Evolutionary conservation across 257 asterid species (phyloP).

Genomic region (Solanum sitiens): DNA sequence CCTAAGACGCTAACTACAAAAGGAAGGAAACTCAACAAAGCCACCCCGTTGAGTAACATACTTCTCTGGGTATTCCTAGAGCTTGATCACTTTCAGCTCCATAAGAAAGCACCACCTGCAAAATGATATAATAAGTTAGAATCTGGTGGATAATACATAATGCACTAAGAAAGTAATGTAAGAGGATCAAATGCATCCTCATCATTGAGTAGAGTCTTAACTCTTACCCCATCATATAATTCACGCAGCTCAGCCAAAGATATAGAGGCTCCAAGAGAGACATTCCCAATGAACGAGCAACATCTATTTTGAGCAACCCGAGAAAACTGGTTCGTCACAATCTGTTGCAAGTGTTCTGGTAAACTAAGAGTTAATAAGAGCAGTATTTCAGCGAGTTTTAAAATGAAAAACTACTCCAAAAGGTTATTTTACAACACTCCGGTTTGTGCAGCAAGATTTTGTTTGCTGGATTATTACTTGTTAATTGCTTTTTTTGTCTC

Average conservation of each 20-base stretch:
- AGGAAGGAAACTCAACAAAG: not conserved
- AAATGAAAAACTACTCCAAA: not conserved
- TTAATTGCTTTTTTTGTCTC: not conserved
- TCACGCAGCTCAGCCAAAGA: conserved; percentile 71
- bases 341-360: conserved; percentile 42
- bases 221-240: conserved; percentile 70
- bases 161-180: not conserved
- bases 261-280: conserved; percentile 64
- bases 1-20: not conserved
- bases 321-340: conserved; percentile 79
- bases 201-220: conserved; percentile 25
- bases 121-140: not conserved
- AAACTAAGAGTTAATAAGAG: conserved; percentile 24
- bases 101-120: conserved; percentile 86
- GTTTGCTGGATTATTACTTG: not conserved
- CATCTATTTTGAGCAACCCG: conserved; percentile 63
- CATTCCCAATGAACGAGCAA: conserved; percentile 84
- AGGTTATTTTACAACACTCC: not conserved
- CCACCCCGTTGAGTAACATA: conserved; percentile 10
- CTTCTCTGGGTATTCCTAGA: conserved; percentile 87
- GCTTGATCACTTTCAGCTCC: conserved; percentile 94
- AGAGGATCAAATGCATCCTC: not conserved
- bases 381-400: not conserved
- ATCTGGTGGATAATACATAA: not conserved
- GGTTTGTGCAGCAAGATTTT: not conserved